Conservation (phyloP, 1,139 yeast species). For the Pichia sp. region DNA sequence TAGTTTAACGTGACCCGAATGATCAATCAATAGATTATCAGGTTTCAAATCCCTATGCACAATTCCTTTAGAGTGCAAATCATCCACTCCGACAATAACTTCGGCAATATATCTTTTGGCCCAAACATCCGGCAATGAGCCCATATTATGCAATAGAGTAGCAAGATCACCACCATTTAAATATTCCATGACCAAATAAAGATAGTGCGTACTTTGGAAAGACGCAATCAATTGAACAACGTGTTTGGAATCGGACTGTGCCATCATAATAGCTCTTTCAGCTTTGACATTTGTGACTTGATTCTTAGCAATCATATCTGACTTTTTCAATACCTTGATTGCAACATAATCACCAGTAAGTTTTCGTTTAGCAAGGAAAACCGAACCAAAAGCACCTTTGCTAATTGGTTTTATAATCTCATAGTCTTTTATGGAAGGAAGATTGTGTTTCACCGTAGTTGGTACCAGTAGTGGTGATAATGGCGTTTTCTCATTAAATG, state of each 20-base stretch:
- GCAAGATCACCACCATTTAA: slow-evolving; percentile 96
- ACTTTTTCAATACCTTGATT: slow-evolving; percentile 85
- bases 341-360: slow-evolving; percentile 95
- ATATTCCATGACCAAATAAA: slow-evolving; percentile 94
- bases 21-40: slow-evolving; percentile 83
- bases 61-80: slow-evolving; percentile 81
- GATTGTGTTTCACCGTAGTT: slow-evolving; percentile 40
- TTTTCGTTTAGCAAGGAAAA: slow-evolving; percentile 75
- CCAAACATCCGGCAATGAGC: slow-evolving; percentile 84
- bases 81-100: slow-evolving; percentile 84
- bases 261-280: slow-evolving; percentile 96
- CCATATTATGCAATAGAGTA: slow-evolving; percentile 73
- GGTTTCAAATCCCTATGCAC: slow-evolving; percentile 92
- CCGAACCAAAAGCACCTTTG: slow-evolving; percentile 97
- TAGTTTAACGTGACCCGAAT: slow-evolving; percentile 80
- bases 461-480: slow-evolving; percentile 70
- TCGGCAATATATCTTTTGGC: slow-evolving; percentile 83
- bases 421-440: slow-evolving; percentile 80
- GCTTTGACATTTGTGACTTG: slow-evolving; percentile 93
- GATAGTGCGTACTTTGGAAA: slow-evolving; percentile 82
- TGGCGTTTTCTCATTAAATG: slow-evolving; percentile 47
- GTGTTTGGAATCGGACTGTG: slow-evolving; percentile 89
- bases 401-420: slow-evolving; percentile 90
- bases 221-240: slow-evolving; percentile 88
- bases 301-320: slow-evolving; percentile 96